A percentile compares a stretch with the other conserved stretches of the same genome.
phyloP scores from a whole-genome alignment of 306 rosid genomes.

The Begonia masoniana region DNA sequence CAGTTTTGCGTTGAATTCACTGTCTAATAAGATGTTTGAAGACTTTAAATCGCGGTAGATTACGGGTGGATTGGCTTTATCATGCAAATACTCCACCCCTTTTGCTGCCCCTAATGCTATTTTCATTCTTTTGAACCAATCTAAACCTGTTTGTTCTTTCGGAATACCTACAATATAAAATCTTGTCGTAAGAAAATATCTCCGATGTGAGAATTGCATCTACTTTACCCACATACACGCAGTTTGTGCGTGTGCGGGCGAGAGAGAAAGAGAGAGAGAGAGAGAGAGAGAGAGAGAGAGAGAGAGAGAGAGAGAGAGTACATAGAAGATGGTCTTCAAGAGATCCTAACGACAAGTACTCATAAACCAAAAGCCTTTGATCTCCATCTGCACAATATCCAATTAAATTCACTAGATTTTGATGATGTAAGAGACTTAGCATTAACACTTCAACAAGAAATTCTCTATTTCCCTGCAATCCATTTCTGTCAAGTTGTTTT shows the following conservation, averaged over 20 bases:
- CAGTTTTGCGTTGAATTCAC: conserved; percentile 63
- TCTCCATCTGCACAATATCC: conserved; percentile 98
- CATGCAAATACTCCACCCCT: conserved; percentile 73
- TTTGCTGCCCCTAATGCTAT: conserved; percentile 74
- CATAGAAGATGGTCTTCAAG: conserved; percentile 79
- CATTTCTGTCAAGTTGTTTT: conserved; percentile 97
- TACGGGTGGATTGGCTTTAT: conserved; percentile 77
- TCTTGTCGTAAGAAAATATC: no score
- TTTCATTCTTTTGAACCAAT: conserved; percentile 73
- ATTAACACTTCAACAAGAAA: conserved; percentile 91
- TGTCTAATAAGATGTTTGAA: conserved; percentile 70
- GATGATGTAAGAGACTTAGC: conserved; percentile 80
- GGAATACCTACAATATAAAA: conserved; percentile 27
- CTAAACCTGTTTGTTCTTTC: conserved; percentile 33
- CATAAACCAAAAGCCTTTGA: conserved; percentile 81
- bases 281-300: no score
- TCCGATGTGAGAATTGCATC: no score
- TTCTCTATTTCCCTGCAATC: conserved; percentile 92
- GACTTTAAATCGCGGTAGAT: conserved; percentile 82
- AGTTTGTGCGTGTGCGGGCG: no score
- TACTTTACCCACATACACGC: no score
- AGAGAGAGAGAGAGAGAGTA: conserved; percentile 5
- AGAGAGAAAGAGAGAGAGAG: no score
- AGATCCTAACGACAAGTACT: conserved; percentile 78
- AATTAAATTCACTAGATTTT: conserved; percentile 61